Percentiles rank a stretch among this genome's conserved stretches.
These are phyloP conservation scores for Sporothrix brasiliensis DNA, from an alignment of 2,329 filamentous ascomycete genomes.

Conservation along the genomic window DNA sequence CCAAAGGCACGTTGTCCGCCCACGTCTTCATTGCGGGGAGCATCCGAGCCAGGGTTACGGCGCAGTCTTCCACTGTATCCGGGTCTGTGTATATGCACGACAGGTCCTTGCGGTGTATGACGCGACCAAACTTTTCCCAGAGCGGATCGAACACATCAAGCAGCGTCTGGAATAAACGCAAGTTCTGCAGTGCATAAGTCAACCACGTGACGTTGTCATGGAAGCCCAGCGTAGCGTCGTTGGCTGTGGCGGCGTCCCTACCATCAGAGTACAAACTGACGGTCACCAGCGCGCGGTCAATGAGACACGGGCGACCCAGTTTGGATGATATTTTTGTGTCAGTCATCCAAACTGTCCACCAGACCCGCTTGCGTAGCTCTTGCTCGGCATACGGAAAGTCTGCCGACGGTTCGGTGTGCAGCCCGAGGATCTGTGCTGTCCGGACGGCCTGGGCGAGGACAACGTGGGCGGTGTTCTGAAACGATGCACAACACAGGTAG, in stretches of 20 bases:
- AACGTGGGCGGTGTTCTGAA: slow-evolving; percentile 53
- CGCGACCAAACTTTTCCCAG: slow-evolving; percentile 39
- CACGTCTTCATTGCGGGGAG: not conserved
- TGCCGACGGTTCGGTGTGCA: slow-evolving; percentile 51
- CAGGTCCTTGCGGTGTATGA: slow-evolving; percentile 34
- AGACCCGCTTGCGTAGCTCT: slow-evolving; percentile 54
- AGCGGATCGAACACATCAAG: slow-evolving; percentile 43
- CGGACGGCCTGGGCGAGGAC: slow-evolving; percentile 48
- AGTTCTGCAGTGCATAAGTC: slow-evolving; percentile 43
- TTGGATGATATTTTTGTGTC: slow-evolving; percentile 54
- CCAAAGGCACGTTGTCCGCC: not conserved
- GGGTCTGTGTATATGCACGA: slow-evolving; percentile 40
- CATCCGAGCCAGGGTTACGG: not conserved
- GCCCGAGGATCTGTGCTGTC: slow-evolving; percentile 52
- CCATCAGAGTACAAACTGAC: slow-evolving; percentile 46
- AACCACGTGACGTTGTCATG: slow-evolving; percentile 46
- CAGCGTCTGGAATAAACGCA: slow-evolving; percentile 44
- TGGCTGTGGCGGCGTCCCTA: slow-evolving; percentile 32
- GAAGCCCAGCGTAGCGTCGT: slow-evolving; percentile 37
- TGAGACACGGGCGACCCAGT: slow-evolving; percentile 48
- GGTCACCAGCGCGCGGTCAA: slow-evolving; percentile 42
- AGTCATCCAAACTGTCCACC: slow-evolving; percentile 55
- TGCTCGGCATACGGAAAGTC: slow-evolving; percentile 42
- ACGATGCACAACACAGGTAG: slow-evolving; percentile 54
- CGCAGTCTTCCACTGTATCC: slow-evolving; percentile 37